Evolutionary conservation across 192 early-diverging fungal genomes (phyloP).

Genomic region (Coemansia sp.): DNA sequence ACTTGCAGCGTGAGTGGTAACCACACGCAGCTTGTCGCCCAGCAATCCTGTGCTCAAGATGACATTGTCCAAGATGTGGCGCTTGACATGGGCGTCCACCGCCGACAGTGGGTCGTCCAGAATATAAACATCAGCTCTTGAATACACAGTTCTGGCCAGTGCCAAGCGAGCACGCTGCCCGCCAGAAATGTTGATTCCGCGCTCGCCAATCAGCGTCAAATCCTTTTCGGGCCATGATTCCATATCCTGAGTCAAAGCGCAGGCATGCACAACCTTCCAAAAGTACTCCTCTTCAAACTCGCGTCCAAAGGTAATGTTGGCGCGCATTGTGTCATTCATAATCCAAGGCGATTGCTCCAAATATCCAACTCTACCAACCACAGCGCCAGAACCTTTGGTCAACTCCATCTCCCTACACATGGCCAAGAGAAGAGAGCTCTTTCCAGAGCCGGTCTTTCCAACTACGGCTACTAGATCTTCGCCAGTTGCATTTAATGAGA

Average conservation of each 20-base stretch:
- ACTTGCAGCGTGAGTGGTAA: background rate
- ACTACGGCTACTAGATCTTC: constrained; percentile 72
- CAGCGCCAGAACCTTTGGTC: constrained; percentile 34
- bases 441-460: constrained; percentile 78
- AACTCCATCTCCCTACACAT: constrained; percentile 77
- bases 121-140: constrained; percentile 17
- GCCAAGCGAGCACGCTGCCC: constrained; percentile 17
- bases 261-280: constrained; percentile 4
- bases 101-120: background rate
- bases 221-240: constrained; percentile 2
- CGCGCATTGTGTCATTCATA: constrained; percentile 13
- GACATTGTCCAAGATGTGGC: constrained; percentile 14
- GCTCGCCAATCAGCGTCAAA: constrained; percentile 6
- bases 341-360: constrained; percentile 67
- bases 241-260: constrained; percentile 2
- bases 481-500: constrained; percentile 56
- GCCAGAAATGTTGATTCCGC: constrained; percentile 25
- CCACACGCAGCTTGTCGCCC: constrained; percentile 6
- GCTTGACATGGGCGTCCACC: constrained; percentile 5
- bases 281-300: constrained; percentile 10
- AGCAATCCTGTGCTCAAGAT: constrained; percentile 17
- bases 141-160: constrained; percentile 21
- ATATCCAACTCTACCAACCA: constrained; percentile 73
- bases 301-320: constrained; percentile 20
- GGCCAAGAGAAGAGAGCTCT: constrained; percentile 74